phyloP scores from a whole-genome alignment of 495 filamentous ascomycete genomes.

The Elasticomyces elasticus region DNA sequence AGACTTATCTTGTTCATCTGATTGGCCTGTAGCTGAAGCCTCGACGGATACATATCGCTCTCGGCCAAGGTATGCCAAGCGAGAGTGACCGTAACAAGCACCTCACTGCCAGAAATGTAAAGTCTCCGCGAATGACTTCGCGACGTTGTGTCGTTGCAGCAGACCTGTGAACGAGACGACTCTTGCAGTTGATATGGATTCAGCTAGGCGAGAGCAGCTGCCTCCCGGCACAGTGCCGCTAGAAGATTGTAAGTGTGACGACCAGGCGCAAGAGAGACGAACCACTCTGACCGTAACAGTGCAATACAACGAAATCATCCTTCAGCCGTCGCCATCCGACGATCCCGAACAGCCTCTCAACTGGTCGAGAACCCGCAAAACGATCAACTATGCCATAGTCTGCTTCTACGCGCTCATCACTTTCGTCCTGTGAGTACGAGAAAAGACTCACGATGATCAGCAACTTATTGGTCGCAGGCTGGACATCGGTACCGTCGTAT shows the following conservation, averaged over 20 bases:
- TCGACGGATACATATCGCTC: background rate
- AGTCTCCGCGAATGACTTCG: too few species aligned
- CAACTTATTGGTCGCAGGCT: background rate
- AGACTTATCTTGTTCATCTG: background rate
- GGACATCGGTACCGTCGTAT: conserved; percentile 20
- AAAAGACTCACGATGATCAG: conserved; percentile 22
- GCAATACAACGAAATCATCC: conserved; percentile 6
- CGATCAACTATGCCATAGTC: conserved; percentile 32
- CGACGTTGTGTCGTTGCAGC: too few species aligned
- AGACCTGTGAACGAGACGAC: too few species aligned
- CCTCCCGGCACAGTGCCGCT: background rate
- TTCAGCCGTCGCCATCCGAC: conserved; percentile 13
- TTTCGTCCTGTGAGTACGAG: conserved; percentile 31
- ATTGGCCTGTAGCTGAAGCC: background rate
- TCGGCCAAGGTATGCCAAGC: background rate
- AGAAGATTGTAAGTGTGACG: background rate
- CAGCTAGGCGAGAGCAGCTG: background rate
- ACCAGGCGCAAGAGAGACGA: too few species aligned
- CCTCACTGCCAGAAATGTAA: too few species aligned
- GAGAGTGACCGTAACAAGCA: too few species aligned
- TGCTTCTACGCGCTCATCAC: conserved; percentile 36
- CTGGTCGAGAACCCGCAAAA: conserved; percentile 27
- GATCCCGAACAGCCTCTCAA: conserved; percentile 14
- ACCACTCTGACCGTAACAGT: background rate
- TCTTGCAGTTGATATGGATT: background rate